Evolutionary conservation across 441 rosid species (phyloP), one percentile per base, ranked within the genome.

Genomic region (Erysimum cheiri): DNA sequence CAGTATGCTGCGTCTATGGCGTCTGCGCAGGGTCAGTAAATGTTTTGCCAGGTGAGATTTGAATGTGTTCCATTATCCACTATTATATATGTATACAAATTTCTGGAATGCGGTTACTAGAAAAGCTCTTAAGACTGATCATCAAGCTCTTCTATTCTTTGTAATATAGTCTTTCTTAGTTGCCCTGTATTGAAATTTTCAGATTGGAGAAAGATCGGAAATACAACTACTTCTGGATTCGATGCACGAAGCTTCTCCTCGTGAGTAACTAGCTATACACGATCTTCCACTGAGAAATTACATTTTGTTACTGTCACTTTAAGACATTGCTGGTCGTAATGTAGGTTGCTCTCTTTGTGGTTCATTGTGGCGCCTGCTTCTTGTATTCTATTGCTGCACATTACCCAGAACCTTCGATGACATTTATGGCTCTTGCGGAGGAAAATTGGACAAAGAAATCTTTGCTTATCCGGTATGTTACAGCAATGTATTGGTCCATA

Each of bases 1-100:
- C 33, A 86, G 83, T 55, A 87, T 93, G 88, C 83, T 74, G 29
- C 94, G 98, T 31, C 90, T 93, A 0, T 93, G 98, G 98, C 98
- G 97, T 69, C 89, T 93, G 17, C 86, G 94, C 24, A 83, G 98
- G 80, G 97, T 85, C 68, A 82, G 98, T 73, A 49, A 37, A 12
- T 80, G 87, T 57, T 93, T 91, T 54, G 77, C 97, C 41, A 82
- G 88, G 98, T 87, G 71, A 80, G 57, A 35, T 47, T 22, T 3
- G 22, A 68, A 24, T 65, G 17, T 50, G 57, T 52, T 13, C 12
- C 46, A n/a, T 4, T 43, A 15, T 15, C 35, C 54, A 4, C 31
- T 58, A 6, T 41, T 59, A 28, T 15, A 69, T 13, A n/a, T 39
- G 46, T 22, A 5, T 44, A 54, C n/a, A 17, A 4, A 29, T 54